Conservation (phyloP, 768 basidiomycete genomes). For the Dacryopinax spathularia region DNA sequence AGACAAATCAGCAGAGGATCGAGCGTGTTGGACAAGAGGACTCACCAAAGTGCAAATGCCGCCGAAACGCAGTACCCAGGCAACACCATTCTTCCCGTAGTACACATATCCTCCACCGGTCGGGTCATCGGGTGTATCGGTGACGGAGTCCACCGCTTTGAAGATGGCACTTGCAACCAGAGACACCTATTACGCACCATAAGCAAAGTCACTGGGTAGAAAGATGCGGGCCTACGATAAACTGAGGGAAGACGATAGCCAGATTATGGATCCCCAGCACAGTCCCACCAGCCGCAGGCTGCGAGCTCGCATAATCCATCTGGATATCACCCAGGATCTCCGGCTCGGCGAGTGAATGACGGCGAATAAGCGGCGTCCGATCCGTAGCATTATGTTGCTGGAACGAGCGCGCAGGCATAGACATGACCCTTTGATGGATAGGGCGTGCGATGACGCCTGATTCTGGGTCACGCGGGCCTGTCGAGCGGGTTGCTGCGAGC, state of each 20-base stretch:
- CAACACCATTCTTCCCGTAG: constrained; percentile 76
- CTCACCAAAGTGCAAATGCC: constrained; percentile 63
- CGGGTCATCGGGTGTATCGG: constrained; percentile 31
- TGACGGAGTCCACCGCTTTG: constrained; percentile 49
- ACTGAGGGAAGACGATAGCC: constrained; percentile 88
- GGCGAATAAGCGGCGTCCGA: constrained; percentile 23
- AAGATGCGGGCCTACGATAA: constrained; percentile 56
- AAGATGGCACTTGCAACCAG: constrained; percentile 79
- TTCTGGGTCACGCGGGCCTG: constrained; percentile 31
- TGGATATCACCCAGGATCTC: constrained; percentile 32
- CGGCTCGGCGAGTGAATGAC: constrained; percentile 25
- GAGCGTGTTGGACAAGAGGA: not conserved
- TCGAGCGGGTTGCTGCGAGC: constrained; percentile 4
- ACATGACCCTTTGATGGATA: constrained; percentile 21
- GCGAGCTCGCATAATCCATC: constrained; percentile 19
- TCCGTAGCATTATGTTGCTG: constrained; percentile 15
- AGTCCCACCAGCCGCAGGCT: constrained; percentile 69
- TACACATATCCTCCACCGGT: constrained; percentile 39
- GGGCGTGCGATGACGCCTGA: constrained; percentile 28
- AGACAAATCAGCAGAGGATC: not conserved
- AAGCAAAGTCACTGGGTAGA: constrained; percentile 6
- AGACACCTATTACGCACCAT: constrained; percentile 42
- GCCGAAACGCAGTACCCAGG: constrained; percentile 87
- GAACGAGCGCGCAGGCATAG: constrained; percentile 20
- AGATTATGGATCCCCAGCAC: constrained; percentile 91